phyloP scores from a whole-genome alignment of 2,329 filamentous ascomycete genomes.

The Dothistroma pini region DNA sequence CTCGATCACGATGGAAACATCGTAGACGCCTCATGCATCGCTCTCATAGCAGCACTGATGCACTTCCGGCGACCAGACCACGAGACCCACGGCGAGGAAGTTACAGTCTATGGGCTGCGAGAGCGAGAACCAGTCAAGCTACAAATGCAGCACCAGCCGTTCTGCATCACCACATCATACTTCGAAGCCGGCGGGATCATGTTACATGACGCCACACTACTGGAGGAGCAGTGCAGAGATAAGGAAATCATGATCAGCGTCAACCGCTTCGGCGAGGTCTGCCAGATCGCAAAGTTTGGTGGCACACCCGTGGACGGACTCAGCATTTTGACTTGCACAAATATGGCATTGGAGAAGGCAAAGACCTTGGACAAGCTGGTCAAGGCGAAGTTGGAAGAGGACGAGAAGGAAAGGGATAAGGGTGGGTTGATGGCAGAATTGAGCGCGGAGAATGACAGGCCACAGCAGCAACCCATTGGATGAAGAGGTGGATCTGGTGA shows the following conservation, averaged over 20 bases:
- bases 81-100: slow-evolving; percentile 74
- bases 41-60: slow-evolving; percentile 79
- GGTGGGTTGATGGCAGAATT: slow-evolving; percentile 77
- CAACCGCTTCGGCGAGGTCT: slow-evolving; percentile 86
- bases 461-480: slow-evolving; percentile 4
- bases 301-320: slow-evolving; percentile 78
- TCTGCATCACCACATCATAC: slow-evolving; percentile 86
- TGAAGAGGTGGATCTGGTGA: background rate
- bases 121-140: slow-evolving; percentile 89
- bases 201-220: slow-evolving; percentile 65
- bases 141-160: slow-evolving; percentile 85
- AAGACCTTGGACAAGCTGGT: slow-evolving; percentile 75
- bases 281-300: slow-evolving; percentile 86
- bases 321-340: slow-evolving; percentile 70
- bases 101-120: slow-evolving; percentile 77
- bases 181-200: slow-evolving; percentile 68
- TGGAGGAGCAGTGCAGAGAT: slow-evolving; percentile 73
- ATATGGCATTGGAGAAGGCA: slow-evolving; percentile 70
- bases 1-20: slow-evolving; percentile 88
- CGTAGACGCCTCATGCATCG: slow-evolving; percentile 79
- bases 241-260: slow-evolving; percentile 77
- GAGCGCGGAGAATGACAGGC: slow-evolving; percentile 71
- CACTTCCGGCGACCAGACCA: slow-evolving; percentile 92
- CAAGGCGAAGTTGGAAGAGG: slow-evolving; percentile 68
- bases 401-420: slow-evolving; percentile 72